Conservation (phyloP, 2,329 filamentous ascomycete species). For the Sporothrix luriei region DNA sequence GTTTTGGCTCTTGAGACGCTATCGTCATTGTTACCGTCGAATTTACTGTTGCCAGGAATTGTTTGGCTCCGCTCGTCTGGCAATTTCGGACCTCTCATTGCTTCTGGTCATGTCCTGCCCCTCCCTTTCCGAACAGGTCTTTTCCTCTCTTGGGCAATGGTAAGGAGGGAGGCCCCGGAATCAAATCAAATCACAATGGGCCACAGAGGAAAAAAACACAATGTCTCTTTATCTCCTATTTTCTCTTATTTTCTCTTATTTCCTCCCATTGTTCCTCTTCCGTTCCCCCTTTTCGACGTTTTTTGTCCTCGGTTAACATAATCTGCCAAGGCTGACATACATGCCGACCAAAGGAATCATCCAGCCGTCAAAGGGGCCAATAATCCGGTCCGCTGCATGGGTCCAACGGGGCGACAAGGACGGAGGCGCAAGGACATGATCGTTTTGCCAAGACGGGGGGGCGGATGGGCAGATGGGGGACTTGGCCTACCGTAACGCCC, state of each 20-base stretch:
- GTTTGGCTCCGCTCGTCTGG: neutral
- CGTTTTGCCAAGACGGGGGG: slow-evolving; percentile 7
- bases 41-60: too few relatives aligned
- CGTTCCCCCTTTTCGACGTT: too few relatives aligned
- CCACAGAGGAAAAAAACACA: neutral
- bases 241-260: neutral
- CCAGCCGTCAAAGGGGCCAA: neutral
- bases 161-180: neutral
- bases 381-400: neutral
- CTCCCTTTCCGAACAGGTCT: neutral
- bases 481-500: too few relatives aligned
- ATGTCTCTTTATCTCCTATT: too few relatives aligned
- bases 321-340: neutral
- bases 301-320: neutral
- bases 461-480: slow-evolving; percentile 2
- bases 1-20: too few relatives aligned
- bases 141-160: neutral
- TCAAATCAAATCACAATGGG: neutral
- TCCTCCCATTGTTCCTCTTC: neutral
- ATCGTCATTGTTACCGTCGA: neutral
- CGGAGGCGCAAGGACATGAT: neutral
- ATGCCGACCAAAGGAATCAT: neutral
- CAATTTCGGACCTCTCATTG: neutral
- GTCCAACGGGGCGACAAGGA: neutral
- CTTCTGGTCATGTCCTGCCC: neutral